Evolutionary conservation across 2,329 filamentous ascomycete species (phyloP).

Genomic region (Aspergillus terreus): DNA sequence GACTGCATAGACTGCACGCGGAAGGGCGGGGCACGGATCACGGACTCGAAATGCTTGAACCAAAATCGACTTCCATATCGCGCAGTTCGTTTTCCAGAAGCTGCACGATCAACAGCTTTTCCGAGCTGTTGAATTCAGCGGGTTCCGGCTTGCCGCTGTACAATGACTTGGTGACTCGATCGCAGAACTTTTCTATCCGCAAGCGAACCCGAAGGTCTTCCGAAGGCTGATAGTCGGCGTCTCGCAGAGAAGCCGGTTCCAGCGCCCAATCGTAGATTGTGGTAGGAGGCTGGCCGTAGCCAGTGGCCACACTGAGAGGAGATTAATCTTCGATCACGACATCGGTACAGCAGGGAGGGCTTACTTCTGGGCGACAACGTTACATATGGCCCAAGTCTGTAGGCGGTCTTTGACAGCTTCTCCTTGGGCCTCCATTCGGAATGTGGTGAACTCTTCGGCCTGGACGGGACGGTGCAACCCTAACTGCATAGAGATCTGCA

Average conservation of each 20-base stretch:
- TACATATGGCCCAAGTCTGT: constrained; percentile 64
- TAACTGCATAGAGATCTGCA: constrained; percentile 63
- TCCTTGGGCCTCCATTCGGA: constrained; percentile 50
- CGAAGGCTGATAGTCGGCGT: constrained; percentile 46
- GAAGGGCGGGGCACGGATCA: not conserved
- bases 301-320: constrained; percentile 53
- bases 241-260: constrained; percentile 40
- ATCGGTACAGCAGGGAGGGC: constrained; percentile 12
- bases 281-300: constrained; percentile 61
- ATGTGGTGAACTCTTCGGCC: constrained; percentile 52
- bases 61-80: constrained; percentile 52
- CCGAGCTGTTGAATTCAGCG: constrained; percentile 43
- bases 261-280: constrained; percentile 59
- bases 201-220: constrained; percentile 49
- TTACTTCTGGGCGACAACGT: constrained; percentile 63
- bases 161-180: constrained; percentile 54
- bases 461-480: constrained; percentile 61
- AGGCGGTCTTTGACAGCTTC: constrained; percentile 61
- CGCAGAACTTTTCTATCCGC: constrained; percentile 56
- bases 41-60: constrained; percentile 33
- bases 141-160: constrained; percentile 56
- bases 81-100: constrained; percentile 43
- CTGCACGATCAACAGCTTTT: constrained; percentile 41
- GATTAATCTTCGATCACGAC: not conserved
- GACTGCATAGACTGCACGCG: constrained; percentile 9